A percentile compares a stretch with the other conserved stretches of the same genome.
These are phyloP conservation scores for Artemisia annua DNA, from an alignment of 129 eudicot genomes.

Conservation along the genomic window DNA sequence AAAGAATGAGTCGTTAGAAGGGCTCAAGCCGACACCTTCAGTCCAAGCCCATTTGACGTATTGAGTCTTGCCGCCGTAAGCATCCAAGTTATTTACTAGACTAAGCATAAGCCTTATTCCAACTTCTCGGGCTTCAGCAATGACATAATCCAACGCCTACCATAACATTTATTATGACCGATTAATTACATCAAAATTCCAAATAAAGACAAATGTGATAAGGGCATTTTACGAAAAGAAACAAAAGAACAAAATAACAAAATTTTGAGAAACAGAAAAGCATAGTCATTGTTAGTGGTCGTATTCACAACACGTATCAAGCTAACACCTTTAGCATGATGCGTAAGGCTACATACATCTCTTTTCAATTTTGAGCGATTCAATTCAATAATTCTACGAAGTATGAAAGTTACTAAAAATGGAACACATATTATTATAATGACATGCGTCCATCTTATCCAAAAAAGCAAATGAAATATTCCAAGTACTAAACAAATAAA, in stretches of 20 bases:
- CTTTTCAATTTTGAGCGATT: neutral
- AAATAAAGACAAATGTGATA: neutral
- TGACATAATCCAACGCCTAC: conserved; percentile 84
- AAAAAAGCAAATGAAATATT: neutral
- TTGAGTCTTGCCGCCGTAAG: conserved; percentile 93
- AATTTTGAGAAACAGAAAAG: neutral
- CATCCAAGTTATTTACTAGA: conserved; percentile 85
- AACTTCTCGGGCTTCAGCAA: conserved; percentile 79
- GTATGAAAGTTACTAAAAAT: conserved; percentile 16
- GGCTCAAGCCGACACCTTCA: conserved; percentile 83
- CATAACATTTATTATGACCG: conserved; percentile 9
- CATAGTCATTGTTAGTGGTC: neutral
- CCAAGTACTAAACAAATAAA: neutral
- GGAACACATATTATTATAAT: neutral
- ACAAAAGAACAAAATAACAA: neutral
- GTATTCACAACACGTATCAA: neutral
- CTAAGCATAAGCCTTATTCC: conserved; percentile 74
- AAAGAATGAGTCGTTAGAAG: conserved; percentile 92
- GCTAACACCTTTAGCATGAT: neutral
- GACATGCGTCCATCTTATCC: neutral
- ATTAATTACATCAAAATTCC: neutral
- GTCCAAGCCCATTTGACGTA: conserved; percentile 96
- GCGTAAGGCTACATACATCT: neutral
- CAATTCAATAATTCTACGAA: neutral
- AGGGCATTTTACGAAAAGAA: conserved; percentile 1